Evolutionary conservation across 1,284 basidiomycete genomes (phyloP).

Genomic region (Fomes fomentarius): DNA sequence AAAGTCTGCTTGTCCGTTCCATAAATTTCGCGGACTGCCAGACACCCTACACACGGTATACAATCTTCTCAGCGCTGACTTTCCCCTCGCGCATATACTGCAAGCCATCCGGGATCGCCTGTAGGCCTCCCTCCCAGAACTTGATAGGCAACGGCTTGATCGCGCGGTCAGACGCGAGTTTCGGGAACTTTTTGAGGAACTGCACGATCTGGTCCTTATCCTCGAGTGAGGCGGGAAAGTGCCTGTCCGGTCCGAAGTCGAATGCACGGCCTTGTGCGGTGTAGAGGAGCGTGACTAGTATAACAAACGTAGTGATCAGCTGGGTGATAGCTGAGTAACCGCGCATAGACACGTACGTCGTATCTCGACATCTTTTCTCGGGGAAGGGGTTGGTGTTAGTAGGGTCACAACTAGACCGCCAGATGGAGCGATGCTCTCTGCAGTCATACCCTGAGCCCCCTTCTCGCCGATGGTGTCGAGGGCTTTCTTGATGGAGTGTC

Average conservation of each 20-base stretch:
- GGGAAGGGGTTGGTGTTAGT: conserved; percentile 6
- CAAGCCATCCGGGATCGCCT: conserved; percentile 25
- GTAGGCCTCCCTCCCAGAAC: conserved; percentile 27
- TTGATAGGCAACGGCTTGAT: conserved; percentile 29
- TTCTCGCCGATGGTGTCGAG: conserved; percentile 27
- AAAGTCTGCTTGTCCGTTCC: no score
- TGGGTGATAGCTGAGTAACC: no score
- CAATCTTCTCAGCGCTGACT: conserved; percentile 32
- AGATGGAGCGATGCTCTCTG: conserved; percentile 20
- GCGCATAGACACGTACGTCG: no score
- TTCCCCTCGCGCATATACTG: conserved; percentile 30
- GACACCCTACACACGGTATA: conserved; percentile 22
- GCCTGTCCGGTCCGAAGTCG: conserved; percentile 6
- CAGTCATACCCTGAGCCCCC: conserved; percentile 23
- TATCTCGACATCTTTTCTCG: neutral
- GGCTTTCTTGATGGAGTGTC: conserved; percentile 22
- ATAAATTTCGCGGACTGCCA: no score
- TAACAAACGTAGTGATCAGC: neutral
- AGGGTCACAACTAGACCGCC: conserved; percentile 27
- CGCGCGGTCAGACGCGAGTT: conserved; percentile 19
- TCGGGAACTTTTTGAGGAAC: conserved; percentile 29
- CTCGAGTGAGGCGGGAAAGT: conserved; percentile 14
- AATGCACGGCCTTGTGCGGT: conserved; percentile 26
- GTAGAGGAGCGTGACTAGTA: conserved; percentile 24
- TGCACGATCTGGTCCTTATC: conserved; percentile 27